Evolutionary conservation across 306 rosid genomes (phyloP).

Genomic region (Vigna trinervia): DNA sequence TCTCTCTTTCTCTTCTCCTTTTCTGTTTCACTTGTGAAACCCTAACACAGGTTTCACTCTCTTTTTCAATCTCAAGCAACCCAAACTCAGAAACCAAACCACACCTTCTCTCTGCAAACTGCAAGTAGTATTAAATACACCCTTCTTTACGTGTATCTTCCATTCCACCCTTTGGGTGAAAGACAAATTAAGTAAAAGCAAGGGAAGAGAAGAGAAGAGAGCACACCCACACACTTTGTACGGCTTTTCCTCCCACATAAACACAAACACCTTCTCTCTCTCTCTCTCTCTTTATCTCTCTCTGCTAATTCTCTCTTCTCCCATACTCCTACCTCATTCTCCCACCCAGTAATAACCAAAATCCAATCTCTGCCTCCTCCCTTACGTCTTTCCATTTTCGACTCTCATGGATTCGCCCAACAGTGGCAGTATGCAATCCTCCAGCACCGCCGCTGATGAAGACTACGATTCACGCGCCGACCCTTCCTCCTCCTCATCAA

Average conservation of each 20-base stretch:
- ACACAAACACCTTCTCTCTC: conserved; percentile 31
- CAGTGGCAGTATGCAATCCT: conserved; percentile 90
- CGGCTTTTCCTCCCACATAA: conserved; percentile 39
- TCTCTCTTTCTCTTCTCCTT: background rate
- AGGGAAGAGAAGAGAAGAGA: background rate
- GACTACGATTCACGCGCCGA: conserved; percentile 87
- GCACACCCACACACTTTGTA: conserved; percentile 34
- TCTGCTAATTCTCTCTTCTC: conserved; percentile 29
- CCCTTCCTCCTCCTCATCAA: conserved; percentile 38
- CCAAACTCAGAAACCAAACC: conserved; percentile 17
- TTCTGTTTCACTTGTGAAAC: conserved; percentile 47
- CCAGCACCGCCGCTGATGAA: conserved; percentile 82
- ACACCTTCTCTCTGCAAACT: conserved; percentile 13
- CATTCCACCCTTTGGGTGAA: conserved; percentile 20
- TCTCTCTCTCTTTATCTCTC: conserved; percentile 19
- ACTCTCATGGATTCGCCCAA: conserved; percentile 78
- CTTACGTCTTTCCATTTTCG: conserved; percentile 48
- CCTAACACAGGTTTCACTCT: conserved; percentile 47
- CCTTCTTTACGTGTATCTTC: conserved; percentile 41
- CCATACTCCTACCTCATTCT: conserved; percentile 42
- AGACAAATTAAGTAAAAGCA: conserved; percentile 54
- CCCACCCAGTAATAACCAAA: background rate
- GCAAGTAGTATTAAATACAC: conserved; percentile 45
- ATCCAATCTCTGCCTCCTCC: conserved; percentile 26
- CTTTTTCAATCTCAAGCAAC: background rate